Evolutionary conservation across 106 monocot genomes (phyloP).

Genomic region (Phalaenopsis aphrodite): DNA sequence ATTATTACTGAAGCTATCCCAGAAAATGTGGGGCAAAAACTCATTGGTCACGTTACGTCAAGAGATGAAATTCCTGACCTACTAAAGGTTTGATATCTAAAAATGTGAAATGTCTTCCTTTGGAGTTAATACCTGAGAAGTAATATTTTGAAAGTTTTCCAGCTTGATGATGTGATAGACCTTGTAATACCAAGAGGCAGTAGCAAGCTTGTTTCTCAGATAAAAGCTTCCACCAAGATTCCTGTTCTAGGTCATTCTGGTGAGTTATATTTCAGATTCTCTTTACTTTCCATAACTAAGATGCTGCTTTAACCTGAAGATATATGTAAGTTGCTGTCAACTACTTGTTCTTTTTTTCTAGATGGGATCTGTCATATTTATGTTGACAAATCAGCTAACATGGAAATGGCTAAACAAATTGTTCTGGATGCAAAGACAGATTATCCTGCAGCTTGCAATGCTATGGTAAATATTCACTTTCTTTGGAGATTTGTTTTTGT

Average conservation of each 20-base stretch:
- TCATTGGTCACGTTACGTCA: conserved; percentile 85
- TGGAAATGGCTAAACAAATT: conserved; percentile 73
- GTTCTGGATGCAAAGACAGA: conserved; percentile 90
- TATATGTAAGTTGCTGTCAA: neutral
- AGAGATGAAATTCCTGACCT: conserved; percentile 94
- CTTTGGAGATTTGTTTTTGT: neutral
- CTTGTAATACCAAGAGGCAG: conserved; percentile 97
- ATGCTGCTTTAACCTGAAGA: neutral
- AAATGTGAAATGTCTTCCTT: neutral
- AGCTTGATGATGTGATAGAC: conserved; percentile 99
- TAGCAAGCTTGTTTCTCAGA: conserved; percentile 82
- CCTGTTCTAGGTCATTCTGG: conserved; percentile 97
- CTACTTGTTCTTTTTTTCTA: conserved; percentile 15
- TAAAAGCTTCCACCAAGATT: conserved; percentile 87
- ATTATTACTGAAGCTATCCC: conserved; percentile 79
- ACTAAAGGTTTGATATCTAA: conserved; percentile 55
- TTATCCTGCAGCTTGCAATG: conserved; percentile 99
- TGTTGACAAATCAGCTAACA: conserved; percentile 83
- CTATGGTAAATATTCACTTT: conserved; percentile 54
- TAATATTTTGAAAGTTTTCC: conserved; percentile 10
- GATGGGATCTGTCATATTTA: conserved; percentile 98
- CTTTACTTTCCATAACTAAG: neutral
- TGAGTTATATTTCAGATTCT: conserved; percentile 14
- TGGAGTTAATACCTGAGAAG: neutral
- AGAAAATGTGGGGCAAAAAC: conserved; percentile 50